Evolutionary conservation across 352 stramenopile genomes (phyloP), one percentile per base, ranked within the genome.

Genomic region (Saprolegnia parasitica): DNA sequence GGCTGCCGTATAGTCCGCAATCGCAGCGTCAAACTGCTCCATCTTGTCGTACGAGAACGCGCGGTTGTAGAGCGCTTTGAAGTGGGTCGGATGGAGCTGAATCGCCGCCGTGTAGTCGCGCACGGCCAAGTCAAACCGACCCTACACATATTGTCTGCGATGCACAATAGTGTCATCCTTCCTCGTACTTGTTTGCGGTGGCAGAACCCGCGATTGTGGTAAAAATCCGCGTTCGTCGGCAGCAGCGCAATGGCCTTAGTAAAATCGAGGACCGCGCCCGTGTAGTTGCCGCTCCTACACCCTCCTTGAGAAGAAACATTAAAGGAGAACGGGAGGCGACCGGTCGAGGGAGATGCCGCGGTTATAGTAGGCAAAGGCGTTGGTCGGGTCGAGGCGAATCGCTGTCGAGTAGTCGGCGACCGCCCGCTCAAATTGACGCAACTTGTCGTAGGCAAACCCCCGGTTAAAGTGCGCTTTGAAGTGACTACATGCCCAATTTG

Each of bases 391-490:
- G 71, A 96, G 79, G 10, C 49, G 55, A n/a, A 96, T 66, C 4
- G 80, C 82, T 0, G 75, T 78, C 21, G 75, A 88, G 70, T 94
- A 96, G 74, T 96, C 86, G 4, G 72, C 74, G 58, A 96, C 88
- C 10, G 87, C 87, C 0, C 71, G 71, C 57, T 94, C 81, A 70
- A 96, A 93, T 5, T 76, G 73, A 0, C 81, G 74, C 64, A 95
- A 75, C 64, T 93, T 95, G 74, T 96, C 86, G 60, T 74, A 89
- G 3, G 88, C 85, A 64, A 96, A 97, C 0, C 82, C 89, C 37
- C 89, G 86, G 60, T 97, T 97, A 71, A 96, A 97, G 56, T 82
- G 81, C 45, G 88, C 85, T 68, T 96, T 97, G 72, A 97, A 97
- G 63, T 97, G 89, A 0, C 68, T 65, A 67, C 18, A 0, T 4